Base-by-base conservation (phyloP, 2,329 filamentous ascomycete genomes). In the Trichoderma pleuroti region DNA sequence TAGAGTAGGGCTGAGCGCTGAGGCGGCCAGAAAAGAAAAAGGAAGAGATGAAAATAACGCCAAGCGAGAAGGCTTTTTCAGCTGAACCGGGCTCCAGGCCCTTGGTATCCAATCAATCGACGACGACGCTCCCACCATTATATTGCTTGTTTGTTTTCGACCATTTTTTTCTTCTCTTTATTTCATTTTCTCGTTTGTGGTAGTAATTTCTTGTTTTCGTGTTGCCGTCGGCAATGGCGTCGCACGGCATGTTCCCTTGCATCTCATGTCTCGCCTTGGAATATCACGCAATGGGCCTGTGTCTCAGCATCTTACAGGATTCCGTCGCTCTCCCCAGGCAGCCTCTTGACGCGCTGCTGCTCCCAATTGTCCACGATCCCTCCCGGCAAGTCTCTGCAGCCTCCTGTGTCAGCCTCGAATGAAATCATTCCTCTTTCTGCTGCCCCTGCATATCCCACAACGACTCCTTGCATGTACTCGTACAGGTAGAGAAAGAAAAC, bases 281-380 rank as follows among this genome's bases (percentile, higher is more conserved):
- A 32, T 59, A 68, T 32, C 34, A 49, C 52, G 63, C 63, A 30
- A 66, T 42, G 30, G 21, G 7, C n/a, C 39, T 42, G 39, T 59
- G 59, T 63, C 57, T 54, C 57, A 42, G 16, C n/a, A 28, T 28
- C 18, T 72, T 72, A 91, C 74, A 97, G 80, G 64, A 93, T 87
- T 39, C 95, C 95, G 80, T 99, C 95, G 72, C 89, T 92, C 81
- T 99, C 97, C 74, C 96, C 96, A 24, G 93, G 90, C 72, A 98
- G 86, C 78, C 96, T 86, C 83, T 97, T 90, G 12, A 98, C 94
- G 67, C 97, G 90, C 82, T 96, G 97, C 82, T 98, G 96, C 80
- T 98, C 95, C 96, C 96, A 99, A 78, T 93, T 88, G 77, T 99
- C 95, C 72, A 98, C n/a, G 83, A 78, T 98, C 96, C 81, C 97